Percentiles rank a stretch among this genome's conserved stretches.
These are phyloP conservation scores for Otatea glauca DNA, from an alignment of 176 grass and related monocot genomes.

Conservation along the genomic window DNA sequence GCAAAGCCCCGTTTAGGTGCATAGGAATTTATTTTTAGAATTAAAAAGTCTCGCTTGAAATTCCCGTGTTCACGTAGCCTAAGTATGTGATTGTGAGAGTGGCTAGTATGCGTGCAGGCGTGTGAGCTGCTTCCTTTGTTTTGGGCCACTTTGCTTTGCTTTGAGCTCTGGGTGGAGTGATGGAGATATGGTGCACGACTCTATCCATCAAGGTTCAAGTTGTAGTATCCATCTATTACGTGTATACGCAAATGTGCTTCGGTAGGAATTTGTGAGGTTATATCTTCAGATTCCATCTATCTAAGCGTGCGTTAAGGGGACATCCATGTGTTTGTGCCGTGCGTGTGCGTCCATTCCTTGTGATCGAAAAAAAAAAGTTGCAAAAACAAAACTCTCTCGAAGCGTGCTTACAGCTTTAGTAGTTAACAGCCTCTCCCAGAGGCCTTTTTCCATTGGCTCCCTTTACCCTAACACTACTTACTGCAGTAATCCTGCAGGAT, in stretches of 20 bases:
- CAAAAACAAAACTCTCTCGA: constrained; percentile 50
- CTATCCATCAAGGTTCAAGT: rapidly evolving
- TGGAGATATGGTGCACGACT: no score
- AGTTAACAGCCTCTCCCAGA: constrained; percentile 1
- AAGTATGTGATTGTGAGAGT: neutral
- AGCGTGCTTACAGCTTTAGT: constrained; percentile 50
- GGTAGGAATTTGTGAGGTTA: no score
- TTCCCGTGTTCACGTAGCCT: no score
- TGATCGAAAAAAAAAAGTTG: neutral
- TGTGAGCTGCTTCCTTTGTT: constrained; percentile 1
- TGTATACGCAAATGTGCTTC: no score
- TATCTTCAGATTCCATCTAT: no score
- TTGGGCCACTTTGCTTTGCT: constrained; percentile 17
- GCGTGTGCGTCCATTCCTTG: no score
- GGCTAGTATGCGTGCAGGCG: neutral
- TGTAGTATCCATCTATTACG: no score
- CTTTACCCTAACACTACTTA: constrained; percentile 19
- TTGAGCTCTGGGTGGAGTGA: neutral
- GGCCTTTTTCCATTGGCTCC: neutral
- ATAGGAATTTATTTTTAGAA: neutral
- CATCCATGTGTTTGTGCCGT: no score
- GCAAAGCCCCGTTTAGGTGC: neutral
- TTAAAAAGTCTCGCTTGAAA: no score
- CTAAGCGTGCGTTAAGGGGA: no score
- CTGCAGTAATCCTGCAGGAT: neutral